Conservation (phyloP, 2,329 filamentous ascomycete genomes). For the Cercospora sesami region DNA sequence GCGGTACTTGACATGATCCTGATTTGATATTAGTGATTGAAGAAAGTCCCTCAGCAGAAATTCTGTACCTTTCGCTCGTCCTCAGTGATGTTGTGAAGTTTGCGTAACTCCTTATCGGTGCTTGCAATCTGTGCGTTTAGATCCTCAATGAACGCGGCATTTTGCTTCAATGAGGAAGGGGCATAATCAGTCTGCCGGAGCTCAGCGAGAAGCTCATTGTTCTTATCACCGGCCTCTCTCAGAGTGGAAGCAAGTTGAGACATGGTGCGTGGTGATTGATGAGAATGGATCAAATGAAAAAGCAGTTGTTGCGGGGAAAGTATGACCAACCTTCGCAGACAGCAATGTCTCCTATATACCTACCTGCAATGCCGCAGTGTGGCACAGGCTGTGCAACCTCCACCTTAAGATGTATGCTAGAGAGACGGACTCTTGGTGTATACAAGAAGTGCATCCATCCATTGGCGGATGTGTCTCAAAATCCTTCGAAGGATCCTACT, state of each 20-base stretch:
- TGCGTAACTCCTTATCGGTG: slow-evolving; percentile 43
- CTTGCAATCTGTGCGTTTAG: slow-evolving; percentile 46
- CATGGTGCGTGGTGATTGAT: slow-evolving; percentile 12
- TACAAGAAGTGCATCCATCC: slow-evolving; percentile 1
- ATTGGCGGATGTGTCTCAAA: neutral
- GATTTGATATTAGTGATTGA: neutral
- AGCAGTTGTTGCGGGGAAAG: neutral
- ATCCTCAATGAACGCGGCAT: slow-evolving; percentile 49
- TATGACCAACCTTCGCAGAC: slow-evolving; percentile 12
- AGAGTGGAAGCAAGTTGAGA: slow-evolving; percentile 23
- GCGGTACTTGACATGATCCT: slow-evolving; percentile 55
- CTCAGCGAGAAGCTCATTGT: slow-evolving; percentile 46
- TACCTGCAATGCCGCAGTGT: slow-evolving; percentile 10
- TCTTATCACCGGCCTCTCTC: slow-evolving; percentile 29
- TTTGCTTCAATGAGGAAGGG: slow-evolving; percentile 48
- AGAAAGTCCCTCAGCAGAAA: neutral
- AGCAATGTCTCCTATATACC: slow-evolving; percentile 15
- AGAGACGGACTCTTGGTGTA: slow-evolving; percentile 1
- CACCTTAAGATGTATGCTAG: slow-evolving; percentile 3
- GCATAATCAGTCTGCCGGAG: slow-evolving; percentile 55
- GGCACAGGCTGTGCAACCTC: slow-evolving; percentile 3
- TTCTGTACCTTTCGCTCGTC: slow-evolving; percentile 46
- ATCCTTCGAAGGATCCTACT: slow-evolving; percentile 12
- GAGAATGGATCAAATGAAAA: neutral
- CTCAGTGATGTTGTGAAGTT: slow-evolving; percentile 46